These are phyloP conservation scores for Pseudozyma sp. DNA, from an alignment of 1,284 basidiomycete genomes.

Conservation along the genomic window DNA sequence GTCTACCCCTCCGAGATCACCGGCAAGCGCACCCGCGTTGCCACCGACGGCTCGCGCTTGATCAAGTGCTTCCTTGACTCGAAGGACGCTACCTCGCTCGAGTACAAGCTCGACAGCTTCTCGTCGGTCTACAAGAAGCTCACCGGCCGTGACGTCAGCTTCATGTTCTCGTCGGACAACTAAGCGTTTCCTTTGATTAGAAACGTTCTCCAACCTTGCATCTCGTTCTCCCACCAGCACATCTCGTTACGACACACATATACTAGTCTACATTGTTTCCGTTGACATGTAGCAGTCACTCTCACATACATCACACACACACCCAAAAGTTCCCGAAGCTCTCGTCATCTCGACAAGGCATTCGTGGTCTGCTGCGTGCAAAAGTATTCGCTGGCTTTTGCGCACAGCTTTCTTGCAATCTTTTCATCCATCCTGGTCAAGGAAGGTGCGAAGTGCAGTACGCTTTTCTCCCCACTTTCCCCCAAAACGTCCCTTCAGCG, in stretches of 20 bases:
- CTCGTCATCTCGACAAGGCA: constrained; percentile 1
- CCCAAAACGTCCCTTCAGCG: constrained; percentile 14
- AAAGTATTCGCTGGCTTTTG: constrained; percentile 24
- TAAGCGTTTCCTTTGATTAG: constrained; percentile 26
- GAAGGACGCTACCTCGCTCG: constrained; percentile 97
- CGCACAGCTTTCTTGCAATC: constrained; percentile 10
- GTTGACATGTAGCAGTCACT: constrained; percentile 16
- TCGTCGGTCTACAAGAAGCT: constrained; percentile 92
- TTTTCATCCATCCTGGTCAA: neutral
- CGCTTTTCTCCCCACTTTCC: neutral
- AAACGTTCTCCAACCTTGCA: neutral
- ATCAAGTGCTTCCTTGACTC: constrained; percentile 83
- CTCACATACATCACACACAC: constrained; percentile 4
- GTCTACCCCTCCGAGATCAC: constrained; percentile 99
- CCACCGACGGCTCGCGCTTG: constrained; percentile 67
- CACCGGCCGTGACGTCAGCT: constrained; percentile 89
- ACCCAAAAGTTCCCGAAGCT: constrained; percentile 21
- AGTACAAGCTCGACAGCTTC: constrained; percentile 99
- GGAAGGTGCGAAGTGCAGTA: constrained; percentile 6
- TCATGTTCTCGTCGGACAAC: constrained; percentile 57
- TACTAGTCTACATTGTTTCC: constrained; percentile 11
- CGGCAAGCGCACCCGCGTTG: constrained; percentile 89
- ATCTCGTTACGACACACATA: constrained; percentile 2
- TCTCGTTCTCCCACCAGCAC: constrained; percentile 8
- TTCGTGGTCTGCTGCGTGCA: constrained; percentile 20